Conservation (phyloP, 805 yeast genomes). For the Wickerhamomyces rabaulensis region DNA sequence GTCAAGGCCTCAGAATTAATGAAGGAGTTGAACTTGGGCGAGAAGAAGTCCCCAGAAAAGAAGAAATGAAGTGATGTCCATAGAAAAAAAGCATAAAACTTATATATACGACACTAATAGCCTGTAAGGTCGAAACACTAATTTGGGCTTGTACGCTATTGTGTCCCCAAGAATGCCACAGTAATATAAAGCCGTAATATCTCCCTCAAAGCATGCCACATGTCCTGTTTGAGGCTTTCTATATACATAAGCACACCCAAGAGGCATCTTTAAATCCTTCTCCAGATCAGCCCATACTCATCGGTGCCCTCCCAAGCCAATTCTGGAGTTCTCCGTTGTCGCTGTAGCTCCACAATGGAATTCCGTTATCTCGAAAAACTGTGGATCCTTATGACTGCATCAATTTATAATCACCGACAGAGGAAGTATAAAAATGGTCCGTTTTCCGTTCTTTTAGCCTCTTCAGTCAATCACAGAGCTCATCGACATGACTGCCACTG, state of each 20-base stretch:
- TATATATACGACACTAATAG: not conserved
- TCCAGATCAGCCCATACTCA: not conserved
- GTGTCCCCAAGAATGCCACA: not conserved
- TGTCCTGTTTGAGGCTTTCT: too few species aligned
- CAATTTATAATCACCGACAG: not conserved
- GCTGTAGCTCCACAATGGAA: not conserved
- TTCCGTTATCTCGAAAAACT: not conserved
- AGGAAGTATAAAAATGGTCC: not conserved
- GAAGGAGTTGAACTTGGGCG: slow-evolving; percentile 12
- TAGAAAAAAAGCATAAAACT: not conserved
- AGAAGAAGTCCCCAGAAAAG: not conserved
- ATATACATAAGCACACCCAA: too few species aligned
- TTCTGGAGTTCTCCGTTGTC: not conserved
- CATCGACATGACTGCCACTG: not conserved
- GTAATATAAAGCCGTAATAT: not conserved
- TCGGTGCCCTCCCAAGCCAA: not conserved
- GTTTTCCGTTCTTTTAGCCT: not conserved
- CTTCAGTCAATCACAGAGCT: not conserved
- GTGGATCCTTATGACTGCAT: not conserved
- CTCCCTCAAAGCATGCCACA: not conserved
- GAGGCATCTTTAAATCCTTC: not conserved
- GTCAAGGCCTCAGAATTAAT: slow-evolving; percentile 22
- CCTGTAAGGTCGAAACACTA: too few species aligned
- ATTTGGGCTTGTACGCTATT: too few species aligned
- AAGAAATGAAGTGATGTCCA: not conserved